Evolutionary conservation across 768 basidiomycete species (phyloP).

Genomic region (Rhizopogon vulgaris): DNA sequence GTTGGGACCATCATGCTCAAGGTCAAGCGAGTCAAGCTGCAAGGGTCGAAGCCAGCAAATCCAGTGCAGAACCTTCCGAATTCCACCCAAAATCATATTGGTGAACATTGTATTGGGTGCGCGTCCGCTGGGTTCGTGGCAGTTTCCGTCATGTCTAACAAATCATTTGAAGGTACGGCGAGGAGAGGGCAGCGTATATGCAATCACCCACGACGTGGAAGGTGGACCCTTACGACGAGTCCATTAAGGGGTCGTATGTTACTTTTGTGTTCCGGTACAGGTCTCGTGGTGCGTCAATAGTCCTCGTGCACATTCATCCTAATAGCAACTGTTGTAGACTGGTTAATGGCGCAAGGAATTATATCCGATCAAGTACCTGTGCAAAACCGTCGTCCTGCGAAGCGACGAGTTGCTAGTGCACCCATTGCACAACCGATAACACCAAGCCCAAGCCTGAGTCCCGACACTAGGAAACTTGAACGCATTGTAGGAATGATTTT

Average conservation of each 20-base stretch:
- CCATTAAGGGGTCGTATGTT: slow-evolving; percentile 41
- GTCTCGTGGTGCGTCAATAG: slow-evolving; percentile 36
- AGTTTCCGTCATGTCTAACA: slow-evolving; percentile 4
- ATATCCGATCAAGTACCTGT: slow-evolving; percentile 21
- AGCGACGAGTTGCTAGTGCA: slow-evolving; percentile 37
- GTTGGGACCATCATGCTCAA: slow-evolving; percentile 49
- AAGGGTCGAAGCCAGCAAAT: slow-evolving; percentile 35
- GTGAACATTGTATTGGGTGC: slow-evolving; percentile 45
- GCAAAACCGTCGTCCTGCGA: slow-evolving; percentile 14
- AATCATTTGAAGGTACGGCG: slow-evolving; percentile 40
- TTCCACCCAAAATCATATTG: slow-evolving; percentile 26
- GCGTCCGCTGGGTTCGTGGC: slow-evolving; percentile 4
- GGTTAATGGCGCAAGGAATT: slow-evolving; percentile 47
- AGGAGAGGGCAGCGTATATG: slow-evolving; percentile 29
- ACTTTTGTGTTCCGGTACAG: slow-evolving; percentile 67
- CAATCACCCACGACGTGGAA: slow-evolving; percentile 51
- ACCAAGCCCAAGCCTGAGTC: slow-evolving; percentile 7
- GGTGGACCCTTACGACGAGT: slow-evolving; percentile 40
- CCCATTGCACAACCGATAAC: slow-evolving; percentile 21
- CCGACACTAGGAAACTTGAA: not conserved
- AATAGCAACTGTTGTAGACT: slow-evolving; percentile 29
- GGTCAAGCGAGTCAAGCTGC: slow-evolving; percentile 32
- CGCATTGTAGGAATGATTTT: slow-evolving; percentile 1
- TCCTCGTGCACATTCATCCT: not conserved
- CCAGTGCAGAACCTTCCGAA: slow-evolving; percentile 33